Base-by-base conservation (phyloP, 176 grass and related monocot species). In the Thinopyrum elongatum region DNA sequence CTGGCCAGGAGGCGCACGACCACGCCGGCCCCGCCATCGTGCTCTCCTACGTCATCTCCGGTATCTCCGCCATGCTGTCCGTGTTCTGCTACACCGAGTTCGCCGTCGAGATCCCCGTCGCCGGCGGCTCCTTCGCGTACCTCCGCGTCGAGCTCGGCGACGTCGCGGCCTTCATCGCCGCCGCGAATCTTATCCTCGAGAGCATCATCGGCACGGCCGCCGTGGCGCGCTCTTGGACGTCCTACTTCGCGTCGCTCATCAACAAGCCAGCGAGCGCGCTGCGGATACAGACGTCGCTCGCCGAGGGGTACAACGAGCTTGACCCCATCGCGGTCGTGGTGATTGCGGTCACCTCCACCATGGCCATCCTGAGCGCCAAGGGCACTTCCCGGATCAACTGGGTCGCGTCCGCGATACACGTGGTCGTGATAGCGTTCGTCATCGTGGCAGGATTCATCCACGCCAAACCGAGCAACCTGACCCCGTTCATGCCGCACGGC, bases 31-130 rank as follows among this genome's bases (percentile, higher is more conserved):
- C 97, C 7, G 94, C 97, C 83, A 92, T 95, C 61, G 82, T 95
- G 68, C 90, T 98, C 49, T 95, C 97, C 33, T 98, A 95, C 86
- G 84, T 92, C 16, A 90, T 85, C 3, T 88, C 93, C 14, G 97
- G 97, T 0, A 62, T 99, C 85, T 96, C 94, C 78, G 97, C 97
- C 65, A 94, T 99, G 90, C 90, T 99, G 2, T 99, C 97, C 0
- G 97, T 99, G 63, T 94, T 96, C 88, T 99, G 92, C 90, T 99
- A 96, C 90, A 94, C 94, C 17, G 97, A 99, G 78, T 96, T 96
- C 71, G 92, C 94, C 3, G 94, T 99, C 21, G 97, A 99, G 86
- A 99, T 99, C 60, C 94, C 97, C 16, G 94, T 93, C 0, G 97
- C 97, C 0, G 97, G 94, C 0, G 97, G 97, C 2, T 96, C 90